These are phyloP conservation scores for Neobulgaria alba DNA, from an alignment of 2,329 filamentous ascomycete genomes.

Conservation along the genomic window DNA sequence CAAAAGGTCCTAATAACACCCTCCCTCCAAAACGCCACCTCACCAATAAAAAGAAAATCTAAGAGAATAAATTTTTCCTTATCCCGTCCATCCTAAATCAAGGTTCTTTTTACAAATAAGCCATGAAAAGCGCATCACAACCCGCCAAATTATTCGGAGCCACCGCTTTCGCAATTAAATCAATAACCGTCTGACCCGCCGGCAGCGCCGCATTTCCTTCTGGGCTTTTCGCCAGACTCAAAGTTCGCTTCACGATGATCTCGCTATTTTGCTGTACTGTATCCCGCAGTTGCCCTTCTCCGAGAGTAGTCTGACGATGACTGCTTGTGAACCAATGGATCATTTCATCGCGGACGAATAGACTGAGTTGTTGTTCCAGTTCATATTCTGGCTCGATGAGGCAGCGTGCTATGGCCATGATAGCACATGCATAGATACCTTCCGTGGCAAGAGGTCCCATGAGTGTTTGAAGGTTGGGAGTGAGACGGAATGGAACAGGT, in stretches of 20 bases:
- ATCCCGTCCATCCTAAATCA: too few relatives aligned
- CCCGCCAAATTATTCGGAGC: slow-evolving; percentile 83
- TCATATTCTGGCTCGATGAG: slow-evolving; percentile 83
- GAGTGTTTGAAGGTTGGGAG: slow-evolving; percentile 88
- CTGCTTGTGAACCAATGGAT: slow-evolving; percentile 88
- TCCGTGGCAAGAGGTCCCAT: slow-evolving; percentile 96
- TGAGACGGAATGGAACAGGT: slow-evolving; percentile 92
- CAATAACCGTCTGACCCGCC: slow-evolving; percentile 94
- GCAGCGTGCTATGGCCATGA: slow-evolving; percentile 95
- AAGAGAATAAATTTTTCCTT: too few relatives aligned
- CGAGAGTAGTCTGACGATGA: slow-evolving; percentile 53
- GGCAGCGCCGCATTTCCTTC: slow-evolving; percentile 63
- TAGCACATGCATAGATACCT: slow-evolving; percentile 86
- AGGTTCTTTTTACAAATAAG: slow-evolving; percentile 71
- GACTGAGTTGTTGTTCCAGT: slow-evolving; percentile 85
- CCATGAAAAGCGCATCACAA: slow-evolving; percentile 95
- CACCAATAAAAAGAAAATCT: too few relatives aligned
- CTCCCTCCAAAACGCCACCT: too few relatives aligned
- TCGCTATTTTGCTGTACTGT: slow-evolving; percentile 80
- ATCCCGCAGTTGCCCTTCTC: slow-evolving; percentile 59
- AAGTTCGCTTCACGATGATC: slow-evolving; percentile 81
- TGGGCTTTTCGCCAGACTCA: slow-evolving; percentile 65
- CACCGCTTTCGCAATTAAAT: slow-evolving; percentile 84
- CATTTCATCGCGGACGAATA: slow-evolving; percentile 97
- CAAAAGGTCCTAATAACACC: too few relatives aligned